Conservation (phyloP, 176 grass and related monocot species). For the Aegilops longissima region DNA sequence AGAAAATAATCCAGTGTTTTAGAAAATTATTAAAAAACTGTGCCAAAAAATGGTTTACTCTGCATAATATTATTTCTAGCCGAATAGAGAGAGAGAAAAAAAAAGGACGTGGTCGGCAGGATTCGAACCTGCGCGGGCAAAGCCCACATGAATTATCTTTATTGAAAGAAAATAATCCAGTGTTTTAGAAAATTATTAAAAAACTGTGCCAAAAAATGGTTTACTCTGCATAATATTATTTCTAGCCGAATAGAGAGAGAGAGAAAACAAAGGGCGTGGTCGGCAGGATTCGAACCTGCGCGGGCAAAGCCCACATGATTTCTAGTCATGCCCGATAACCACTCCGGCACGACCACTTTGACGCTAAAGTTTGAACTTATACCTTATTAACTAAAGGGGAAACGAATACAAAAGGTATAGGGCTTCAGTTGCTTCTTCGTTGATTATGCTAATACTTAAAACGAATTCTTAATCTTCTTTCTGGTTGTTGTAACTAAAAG, state of each 20-base stretch:
- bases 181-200: too few relatives aligned
- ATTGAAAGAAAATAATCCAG: too few relatives aligned
- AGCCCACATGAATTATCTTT: conserved; percentile 75
- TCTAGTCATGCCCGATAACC: conserved; percentile 99
- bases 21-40: background rate
- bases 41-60: background rate
- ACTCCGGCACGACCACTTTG: conserved; percentile 94
- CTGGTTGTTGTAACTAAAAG: background rate
- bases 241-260: too few relatives aligned
- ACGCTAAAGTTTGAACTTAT: background rate
- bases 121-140: conserved; percentile 97
- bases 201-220: background rate
- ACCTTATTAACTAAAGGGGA: fast-evolving
- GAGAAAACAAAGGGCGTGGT: conserved; percentile 23
- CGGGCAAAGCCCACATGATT: conserved; percentile 99
- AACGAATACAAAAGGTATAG: too few relatives aligned
- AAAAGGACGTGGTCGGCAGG: conserved; percentile 64
- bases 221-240: background rate
- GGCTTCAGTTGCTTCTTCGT: background rate
- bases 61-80: background rate
- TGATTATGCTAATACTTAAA: background rate
- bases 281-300: conserved; percentile 99
- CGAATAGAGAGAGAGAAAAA: background rate
- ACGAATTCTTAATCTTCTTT: background rate
- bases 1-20: too few relatives aligned